phyloP scores from a whole-genome alignment of 805 yeast genomes.

The Barnettozyma sucrosica region DNA sequence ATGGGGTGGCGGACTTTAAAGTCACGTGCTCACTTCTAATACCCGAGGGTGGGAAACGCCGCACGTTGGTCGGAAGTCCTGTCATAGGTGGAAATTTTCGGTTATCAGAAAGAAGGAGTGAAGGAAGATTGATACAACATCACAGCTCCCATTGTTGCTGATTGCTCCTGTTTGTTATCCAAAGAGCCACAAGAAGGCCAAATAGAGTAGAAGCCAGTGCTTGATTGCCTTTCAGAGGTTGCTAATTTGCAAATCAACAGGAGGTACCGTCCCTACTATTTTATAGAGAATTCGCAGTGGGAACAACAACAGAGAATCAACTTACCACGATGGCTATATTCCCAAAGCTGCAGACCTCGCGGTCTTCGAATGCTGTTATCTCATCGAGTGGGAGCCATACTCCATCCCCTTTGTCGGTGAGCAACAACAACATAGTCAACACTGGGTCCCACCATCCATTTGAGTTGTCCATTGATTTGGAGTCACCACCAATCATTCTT shows the following conservation, averaged over 20 bases:
- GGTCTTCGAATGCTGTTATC: conserved; percentile 13
- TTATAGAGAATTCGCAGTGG: no score
- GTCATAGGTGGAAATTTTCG: neutral
- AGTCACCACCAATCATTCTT: conserved; percentile 85
- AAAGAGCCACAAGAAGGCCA: neutral
- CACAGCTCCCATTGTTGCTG: neutral
- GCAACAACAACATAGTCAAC: conserved; percentile 19
- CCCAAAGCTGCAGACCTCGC: conserved; percentile 21
- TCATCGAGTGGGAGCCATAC: neutral
- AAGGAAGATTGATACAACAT: no score
- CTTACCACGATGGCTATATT: conserved; percentile 20
- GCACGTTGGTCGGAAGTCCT: neutral
- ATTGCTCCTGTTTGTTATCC: neutral
- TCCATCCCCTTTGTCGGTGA: neutral
- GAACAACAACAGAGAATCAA: no score
- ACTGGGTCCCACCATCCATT: conserved; percentile 30
- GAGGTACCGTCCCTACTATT: no score
- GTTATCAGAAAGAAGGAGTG: neutral
- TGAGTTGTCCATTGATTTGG: conserved; percentile 56
- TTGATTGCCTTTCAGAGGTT: neutral
- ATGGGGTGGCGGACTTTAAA: neutral
- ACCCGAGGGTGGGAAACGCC: neutral
- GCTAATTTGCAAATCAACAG: no score
- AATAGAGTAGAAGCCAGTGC: neutral
- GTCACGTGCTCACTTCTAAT: neutral